Conservation (phyloP, 495 filamentous ascomycete genomes). For the Aspergillus mulundensis region DNA sequence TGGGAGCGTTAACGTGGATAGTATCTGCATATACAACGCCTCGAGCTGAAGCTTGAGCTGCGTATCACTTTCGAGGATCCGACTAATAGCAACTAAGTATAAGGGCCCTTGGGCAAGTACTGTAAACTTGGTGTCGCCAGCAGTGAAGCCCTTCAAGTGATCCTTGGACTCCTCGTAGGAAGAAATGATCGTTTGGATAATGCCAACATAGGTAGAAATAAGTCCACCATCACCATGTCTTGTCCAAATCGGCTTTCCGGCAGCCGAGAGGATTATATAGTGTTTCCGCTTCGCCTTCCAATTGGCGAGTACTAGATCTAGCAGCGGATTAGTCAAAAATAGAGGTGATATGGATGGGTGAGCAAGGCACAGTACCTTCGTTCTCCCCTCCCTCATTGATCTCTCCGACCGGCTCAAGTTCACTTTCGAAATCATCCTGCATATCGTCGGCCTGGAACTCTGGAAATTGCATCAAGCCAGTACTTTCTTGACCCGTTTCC, state of each 20-base stretch:
- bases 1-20: slow-evolving; percentile 90
- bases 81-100: slow-evolving; percentile 90
- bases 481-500: slow-evolving; percentile 20
- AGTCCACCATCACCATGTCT: slow-evolving; percentile 86
- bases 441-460: slow-evolving; percentile 52
- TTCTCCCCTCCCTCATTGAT: slow-evolving; percentile 56
- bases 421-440: slow-evolving; percentile 62
- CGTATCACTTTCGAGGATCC: slow-evolving; percentile 80
- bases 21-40: slow-evolving; percentile 94
- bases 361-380: slow-evolving; percentile 51
- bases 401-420: slow-evolving; percentile 76
- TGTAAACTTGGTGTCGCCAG: slow-evolving; percentile 79
- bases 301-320: slow-evolving; percentile 61
- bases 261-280: slow-evolving; percentile 91
- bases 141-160: slow-evolving; percentile 73
- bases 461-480: slow-evolving; percentile 41
- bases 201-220: slow-evolving; percentile 89
- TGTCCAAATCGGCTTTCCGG: slow-evolving; percentile 97
- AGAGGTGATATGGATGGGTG: background rate
- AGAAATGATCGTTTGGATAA: slow-evolving; percentile 95
- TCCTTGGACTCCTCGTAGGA: slow-evolving; percentile 83
- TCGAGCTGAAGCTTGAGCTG: slow-evolving; percentile 87
- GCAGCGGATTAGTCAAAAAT: slow-evolving; percentile 9
- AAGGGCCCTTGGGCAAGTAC: slow-evolving; percentile 78
- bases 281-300: slow-evolving; percentile 94